Evolutionary conservation across 2,329 filamentous ascomycete species (phyloP).

Genomic region (Fonsecaea monophora): DNA sequence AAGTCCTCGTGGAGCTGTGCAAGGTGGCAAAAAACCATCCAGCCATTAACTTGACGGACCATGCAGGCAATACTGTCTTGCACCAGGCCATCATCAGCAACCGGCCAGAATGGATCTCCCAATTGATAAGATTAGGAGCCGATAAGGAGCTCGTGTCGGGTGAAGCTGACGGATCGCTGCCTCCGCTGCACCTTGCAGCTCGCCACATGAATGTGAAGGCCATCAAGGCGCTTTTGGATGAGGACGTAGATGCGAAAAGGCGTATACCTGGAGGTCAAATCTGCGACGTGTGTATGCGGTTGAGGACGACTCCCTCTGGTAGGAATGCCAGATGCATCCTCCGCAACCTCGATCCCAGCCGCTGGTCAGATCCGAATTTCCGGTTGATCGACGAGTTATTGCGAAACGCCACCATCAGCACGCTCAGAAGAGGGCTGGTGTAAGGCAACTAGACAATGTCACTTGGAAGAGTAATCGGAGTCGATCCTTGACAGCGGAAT

Average conservation of each 20-base stretch:
- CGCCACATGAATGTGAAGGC: neutral
- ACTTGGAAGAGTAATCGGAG: too few species aligned
- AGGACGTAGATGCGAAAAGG: neutral
- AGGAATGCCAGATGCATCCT: slow-evolving; percentile 9
- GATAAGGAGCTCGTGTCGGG: slow-evolving; percentile 1
- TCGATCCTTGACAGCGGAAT: too few species aligned
- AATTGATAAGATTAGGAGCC: neutral
- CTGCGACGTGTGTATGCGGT: neutral
- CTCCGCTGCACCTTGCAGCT: slow-evolving; percentile 9
- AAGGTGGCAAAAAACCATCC: neutral
- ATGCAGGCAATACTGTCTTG: neutral
- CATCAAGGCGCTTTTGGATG: neutral
- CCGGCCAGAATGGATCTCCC: neutral
- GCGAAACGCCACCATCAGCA: too few species aligned
- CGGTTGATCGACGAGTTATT: neutral
- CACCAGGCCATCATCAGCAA: slow-evolving; percentile 8
- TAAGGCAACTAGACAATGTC: too few species aligned
- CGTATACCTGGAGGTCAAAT: neutral
- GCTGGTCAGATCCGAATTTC: neutral
- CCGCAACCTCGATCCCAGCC: slow-evolving; percentile 6
- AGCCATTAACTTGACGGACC: neutral
- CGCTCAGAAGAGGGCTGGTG: too few species aligned
- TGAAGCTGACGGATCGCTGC: neutral
- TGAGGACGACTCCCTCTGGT: neutral
- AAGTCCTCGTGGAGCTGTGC: slow-evolving; percentile 14